A percentile compares a stretch with the other conserved stretches of the same genome.
phyloP scores from a whole-genome alignment of 2,329 filamentous ascomycete species.

The Gaeumannomyces tritici region DNA sequence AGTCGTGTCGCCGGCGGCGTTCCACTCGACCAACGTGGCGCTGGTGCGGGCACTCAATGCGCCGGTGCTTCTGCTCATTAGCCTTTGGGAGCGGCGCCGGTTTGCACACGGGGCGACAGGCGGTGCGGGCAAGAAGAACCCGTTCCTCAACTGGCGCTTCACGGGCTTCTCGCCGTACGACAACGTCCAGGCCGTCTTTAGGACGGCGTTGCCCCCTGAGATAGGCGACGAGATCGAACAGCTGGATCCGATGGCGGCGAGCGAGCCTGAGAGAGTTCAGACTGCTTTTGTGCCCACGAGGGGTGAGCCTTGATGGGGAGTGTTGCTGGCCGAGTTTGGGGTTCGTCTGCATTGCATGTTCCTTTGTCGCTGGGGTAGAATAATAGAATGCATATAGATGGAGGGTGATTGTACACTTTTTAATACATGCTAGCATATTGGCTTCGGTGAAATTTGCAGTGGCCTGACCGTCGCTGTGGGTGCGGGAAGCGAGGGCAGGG shows the following conservation, averaged over 20 bases:
- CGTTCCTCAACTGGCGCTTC: conserved; percentile 12
- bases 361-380: too few species aligned
- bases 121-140: background rate
- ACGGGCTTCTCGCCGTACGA: conserved; percentile 13
- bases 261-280: background rate
- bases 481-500: too few species aligned
- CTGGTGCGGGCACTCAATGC: conserved; percentile 54
- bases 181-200: conserved; percentile 3
- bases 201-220: background rate
- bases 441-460: background rate
- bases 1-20: conserved; percentile 50
- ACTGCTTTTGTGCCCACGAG: background rate
- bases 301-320: background rate
- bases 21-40: conserved; percentile 63
- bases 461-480: too few species aligned
- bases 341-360: too few species aligned
- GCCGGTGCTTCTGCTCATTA: conserved; percentile 51
- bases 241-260: background rate
- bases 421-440: background rate
- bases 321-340: too few species aligned
- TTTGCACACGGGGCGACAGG: conserved; percentile 32
- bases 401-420: background rate
- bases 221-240: background rate
- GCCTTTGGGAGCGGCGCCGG: conserved; percentile 49
- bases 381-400: background rate